phyloP scores from a whole-genome alignment of 768 basidiomycete species.

The Pleurotus cornucopiae region DNA sequence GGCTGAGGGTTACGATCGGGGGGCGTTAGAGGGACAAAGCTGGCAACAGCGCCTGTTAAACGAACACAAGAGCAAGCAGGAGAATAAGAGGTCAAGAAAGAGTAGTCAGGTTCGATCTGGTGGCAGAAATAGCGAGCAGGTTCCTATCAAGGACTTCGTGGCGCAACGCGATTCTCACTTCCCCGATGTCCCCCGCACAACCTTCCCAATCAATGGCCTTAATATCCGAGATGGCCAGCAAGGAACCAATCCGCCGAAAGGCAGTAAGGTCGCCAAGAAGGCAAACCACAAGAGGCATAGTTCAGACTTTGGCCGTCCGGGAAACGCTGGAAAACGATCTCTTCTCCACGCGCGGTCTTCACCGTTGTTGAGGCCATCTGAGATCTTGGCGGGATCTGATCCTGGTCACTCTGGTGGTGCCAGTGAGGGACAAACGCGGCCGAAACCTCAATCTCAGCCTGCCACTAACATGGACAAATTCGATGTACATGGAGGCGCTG shows the following conservation, averaged over 20 bases:
- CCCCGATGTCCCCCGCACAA: background rate
- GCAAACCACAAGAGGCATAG: background rate
- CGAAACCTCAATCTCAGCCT: background rate
- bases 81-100: background rate
- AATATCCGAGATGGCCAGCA: background rate
- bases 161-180: background rate
- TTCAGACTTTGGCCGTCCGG: background rate
- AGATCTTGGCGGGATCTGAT: background rate
- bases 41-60: conserved; percentile 6
- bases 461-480: background rate
- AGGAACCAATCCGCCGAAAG: background rate
- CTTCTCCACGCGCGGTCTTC: conserved; percentile 3
- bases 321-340: background rate
- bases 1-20: background rate
- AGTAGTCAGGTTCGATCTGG: background rate
- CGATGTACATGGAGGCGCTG: background rate
- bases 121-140: background rate
- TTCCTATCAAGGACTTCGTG: background rate
- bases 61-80: background rate
- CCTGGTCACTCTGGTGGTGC: background rate
- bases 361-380: background rate
- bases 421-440: background rate
- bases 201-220: too few relatives aligned
- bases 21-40: background rate
- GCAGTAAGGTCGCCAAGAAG: background rate